Base-by-base conservation (phyloP, 345 rosid species). In the Combretum micranthum region DNA sequence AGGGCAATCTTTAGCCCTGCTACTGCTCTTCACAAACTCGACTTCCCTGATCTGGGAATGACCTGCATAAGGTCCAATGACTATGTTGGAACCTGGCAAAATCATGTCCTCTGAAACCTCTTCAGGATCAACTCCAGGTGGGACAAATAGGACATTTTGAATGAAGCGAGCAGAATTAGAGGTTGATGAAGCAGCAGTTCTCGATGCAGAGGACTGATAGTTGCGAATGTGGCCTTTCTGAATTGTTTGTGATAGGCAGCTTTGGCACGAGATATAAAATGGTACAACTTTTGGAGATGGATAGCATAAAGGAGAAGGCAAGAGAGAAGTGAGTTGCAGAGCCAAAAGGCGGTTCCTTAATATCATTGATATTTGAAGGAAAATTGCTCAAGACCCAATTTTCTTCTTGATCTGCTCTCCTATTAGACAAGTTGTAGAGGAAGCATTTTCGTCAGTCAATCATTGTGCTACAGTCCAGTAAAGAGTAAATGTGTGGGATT, bases 41-140 rank as follows among this genome's bases (percentile, higher is more conserved):
- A 88, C 95, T 57, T 86, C 86, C 76, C 81, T 92, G 66, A 92
- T 86, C 75, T 83, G 95, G 13, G 95, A 58, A 65, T 92, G 88
- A 61, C 98, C 96, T 60, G 97, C 95, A 58, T 80, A 85, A 1
- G 84, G 97, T 42, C 98, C 98, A 56, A 78, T 47, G 20, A 88
- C 93, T 42, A 92, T 92, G 52, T 92, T 92, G 54, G 98, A 86
- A 13, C 93, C 96, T 1, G 96, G 88, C 20, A 92, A 71, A 2
- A 92, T 72, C 91, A 81, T 88, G 11, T 84, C 86, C 9, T 78
- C 90, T 1, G 76, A 69, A 42, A 88, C 75, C 64, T 82, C 85
- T 11, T 75, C 90, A 12, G 79, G 73, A 2, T 84, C 87, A 4
- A 91, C 83, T 6, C 98, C 98, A 3, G 98, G 98, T 12, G 96